phyloP scores from a whole-genome alignment of 2,329 filamentous ascomycete species.

The Alternaria gansuensis region DNA sequence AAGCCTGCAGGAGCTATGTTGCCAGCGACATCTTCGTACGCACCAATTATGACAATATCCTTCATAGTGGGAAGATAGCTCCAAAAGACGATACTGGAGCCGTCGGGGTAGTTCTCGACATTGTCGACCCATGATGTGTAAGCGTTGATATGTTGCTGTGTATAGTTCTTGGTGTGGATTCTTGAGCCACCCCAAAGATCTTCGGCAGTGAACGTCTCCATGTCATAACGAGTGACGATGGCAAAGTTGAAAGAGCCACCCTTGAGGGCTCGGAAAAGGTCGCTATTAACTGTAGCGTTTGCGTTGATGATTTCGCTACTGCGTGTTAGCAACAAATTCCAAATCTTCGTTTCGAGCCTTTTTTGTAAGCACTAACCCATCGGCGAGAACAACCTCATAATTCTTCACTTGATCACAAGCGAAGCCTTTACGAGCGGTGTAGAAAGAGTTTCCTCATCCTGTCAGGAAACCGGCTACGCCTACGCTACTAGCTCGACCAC shows the following conservation, averaged over 20 bases:
- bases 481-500: slow-evolving; percentile 38
- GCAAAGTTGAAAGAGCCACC: slow-evolving; percentile 47
- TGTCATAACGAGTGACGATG: slow-evolving; percentile 33
- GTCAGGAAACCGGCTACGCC: slow-evolving; percentile 42
- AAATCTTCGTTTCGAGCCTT: slow-evolving; percentile 23
- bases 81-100: slow-evolving; percentile 38
- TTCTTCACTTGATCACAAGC: slow-evolving; percentile 43
- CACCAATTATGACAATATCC: slow-evolving; percentile 34
- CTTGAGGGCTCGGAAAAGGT: slow-evolving; percentile 52
- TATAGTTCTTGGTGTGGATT: slow-evolving; percentile 27
- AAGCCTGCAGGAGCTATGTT: slow-evolving; percentile 32
- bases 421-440: slow-evolving; percentile 33
- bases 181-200: slow-evolving; percentile 37
- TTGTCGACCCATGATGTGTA: slow-evolving; percentile 37
- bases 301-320: slow-evolving; percentile 48
- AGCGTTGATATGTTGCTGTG: slow-evolving; percentile 30
- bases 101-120: slow-evolving; percentile 34
- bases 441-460: slow-evolving; percentile 44
- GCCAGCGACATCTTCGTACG: slow-evolving; percentile 33
- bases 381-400: slow-evolving; percentile 51
- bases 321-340: slow-evolving; percentile 26
- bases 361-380: slow-evolving; percentile 31
- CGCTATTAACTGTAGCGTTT: slow-evolving; percentile 47
- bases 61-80: slow-evolving; percentile 27
- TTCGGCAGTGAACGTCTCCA: slow-evolving; percentile 34